These are phyloP conservation scores for Sequoiadendron giganteum DNA, from an alignment of 75 land plant genomes.

Conservation along the genomic window DNA sequence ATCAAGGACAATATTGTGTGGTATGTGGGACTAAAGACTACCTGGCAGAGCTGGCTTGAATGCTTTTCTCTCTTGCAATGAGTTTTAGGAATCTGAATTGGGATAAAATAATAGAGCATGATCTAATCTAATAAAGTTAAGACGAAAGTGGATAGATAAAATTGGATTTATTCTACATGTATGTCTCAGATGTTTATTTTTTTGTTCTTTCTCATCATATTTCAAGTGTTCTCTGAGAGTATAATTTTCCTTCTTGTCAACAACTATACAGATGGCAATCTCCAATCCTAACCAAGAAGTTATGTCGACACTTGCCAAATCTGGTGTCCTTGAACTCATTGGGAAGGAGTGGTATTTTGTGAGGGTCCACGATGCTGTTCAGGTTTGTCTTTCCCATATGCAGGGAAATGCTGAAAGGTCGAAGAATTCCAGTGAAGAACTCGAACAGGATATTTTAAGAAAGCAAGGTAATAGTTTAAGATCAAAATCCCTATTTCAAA, in stretches of 20 bases:
- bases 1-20: not conserved
- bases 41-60: not conserved
- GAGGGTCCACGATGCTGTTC: conserved; percentile 95
- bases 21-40: not conserved
- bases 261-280: conserved; percentile 63
- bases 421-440: not conserved
- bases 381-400: conserved; percentile 81
- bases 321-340: conserved; percentile 75
- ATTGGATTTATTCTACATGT: not conserved
- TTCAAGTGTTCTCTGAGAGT: not conserved
- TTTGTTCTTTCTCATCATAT: not conserved
- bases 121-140: not conserved
- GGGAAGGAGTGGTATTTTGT: conserved; percentile 95
- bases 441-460: conserved; percentile 8
- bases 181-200: not conserved
- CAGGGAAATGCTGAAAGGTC: conserved; percentile 15
- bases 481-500: not conserved
- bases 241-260: not conserved
- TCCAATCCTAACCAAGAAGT: conserved; percentile 90
- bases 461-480: conserved; percentile 1
- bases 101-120: not conserved
- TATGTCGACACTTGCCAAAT: conserved; percentile 51
- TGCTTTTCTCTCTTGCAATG: not conserved
- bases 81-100: not conserved
- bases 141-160: not conserved